A percentile compares a stretch with the other conserved stretches of the same genome.
Evolutionary conservation across 805 yeast genomes (phyloP).

Genomic region (Ogataea henricii): DNA sequence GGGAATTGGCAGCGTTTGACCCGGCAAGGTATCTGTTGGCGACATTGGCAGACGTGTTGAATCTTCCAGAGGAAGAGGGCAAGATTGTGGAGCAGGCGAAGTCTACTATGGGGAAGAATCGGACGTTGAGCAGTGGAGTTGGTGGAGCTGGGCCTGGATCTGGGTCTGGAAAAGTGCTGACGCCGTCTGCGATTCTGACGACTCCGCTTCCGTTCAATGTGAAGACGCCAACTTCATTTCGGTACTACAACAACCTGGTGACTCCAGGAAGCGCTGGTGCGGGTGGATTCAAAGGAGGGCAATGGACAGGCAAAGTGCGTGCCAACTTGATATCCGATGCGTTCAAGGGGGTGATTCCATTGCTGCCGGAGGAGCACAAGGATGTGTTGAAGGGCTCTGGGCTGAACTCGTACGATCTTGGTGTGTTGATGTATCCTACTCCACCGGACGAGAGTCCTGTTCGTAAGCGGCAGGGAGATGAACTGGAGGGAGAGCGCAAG

Average conservation of each 20-base stretch:
- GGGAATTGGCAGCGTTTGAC: slow-evolving; percentile 47
- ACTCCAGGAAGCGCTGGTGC: slow-evolving; percentile 20
- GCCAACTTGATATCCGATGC: slow-evolving; percentile 47
- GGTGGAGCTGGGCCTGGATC: slow-evolving; percentile 7
- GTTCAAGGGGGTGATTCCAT: slow-evolving; percentile 44
- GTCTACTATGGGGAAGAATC: slow-evolving; percentile 12
- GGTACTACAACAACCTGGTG: slow-evolving; percentile 25
- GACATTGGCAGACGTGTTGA: slow-evolving; percentile 52
- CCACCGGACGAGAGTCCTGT: slow-evolving; percentile 37
- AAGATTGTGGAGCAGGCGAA: slow-evolving; percentile 29
- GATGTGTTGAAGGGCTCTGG: slow-evolving; percentile 8
- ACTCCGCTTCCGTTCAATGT: slow-evolving; percentile 40
- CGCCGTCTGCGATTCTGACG: slow-evolving; percentile 42
- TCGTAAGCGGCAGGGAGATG: slow-evolving; percentile 1
- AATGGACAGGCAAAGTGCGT: slow-evolving; percentile 41
- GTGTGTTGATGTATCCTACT: slow-evolving; percentile 35
- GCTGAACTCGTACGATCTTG: slow-evolving; percentile 14
- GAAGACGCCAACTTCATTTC: slow-evolving; percentile 45
- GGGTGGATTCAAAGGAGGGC: slow-evolving; percentile 11
- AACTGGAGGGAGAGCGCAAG: slow-evolving; percentile 19
- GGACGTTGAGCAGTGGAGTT: slow-evolving; percentile 15
- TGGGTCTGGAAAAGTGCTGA: slow-evolving; percentile 24
- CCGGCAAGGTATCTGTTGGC: slow-evolving; percentile 53
- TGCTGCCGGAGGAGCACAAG: slow-evolving; percentile 24
- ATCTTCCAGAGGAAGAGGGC: slow-evolving; percentile 42